A percentile compares a stretch with the other conserved stretches of the same genome.
Evolutionary conservation across 306 rosid species (phyloP).

Genomic region (Chamaecrista fasciculata): DNA sequence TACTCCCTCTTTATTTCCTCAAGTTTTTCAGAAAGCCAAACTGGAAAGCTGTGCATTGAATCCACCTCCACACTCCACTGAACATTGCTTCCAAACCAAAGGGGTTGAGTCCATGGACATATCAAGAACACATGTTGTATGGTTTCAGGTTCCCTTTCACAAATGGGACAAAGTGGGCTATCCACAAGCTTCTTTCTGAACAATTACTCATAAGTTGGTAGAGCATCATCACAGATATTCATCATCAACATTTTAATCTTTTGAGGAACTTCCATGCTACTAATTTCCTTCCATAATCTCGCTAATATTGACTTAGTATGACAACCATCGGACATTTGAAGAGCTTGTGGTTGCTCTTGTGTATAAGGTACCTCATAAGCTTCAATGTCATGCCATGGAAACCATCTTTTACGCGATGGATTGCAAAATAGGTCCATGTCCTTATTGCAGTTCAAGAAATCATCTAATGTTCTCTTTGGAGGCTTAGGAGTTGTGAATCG

Average conservation of each 20-base stretch:
- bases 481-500: constrained; percentile 8
- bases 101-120: constrained; percentile 24
- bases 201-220: too few species aligned
- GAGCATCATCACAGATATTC: too few species aligned
- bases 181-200: constrained; percentile 1
- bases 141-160: too few species aligned
- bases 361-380: not conserved
- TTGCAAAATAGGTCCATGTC: not conserved
- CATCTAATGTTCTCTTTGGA: not conserved
- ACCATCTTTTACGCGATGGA: not conserved
- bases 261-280: too few species aligned
- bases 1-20: constrained; percentile 15
- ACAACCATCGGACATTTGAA: not conserved
- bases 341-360: not conserved
- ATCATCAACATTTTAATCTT: too few species aligned
- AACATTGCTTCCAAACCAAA: constrained; percentile 30
- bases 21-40: constrained; percentile 22
- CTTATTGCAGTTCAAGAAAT: not conserved
- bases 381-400: constrained; percentile 2
- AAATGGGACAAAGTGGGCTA: too few species aligned
- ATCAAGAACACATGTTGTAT: too few species aligned
- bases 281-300: too few species aligned
- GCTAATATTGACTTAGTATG: too few species aligned
- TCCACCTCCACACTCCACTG: constrained; percentile 3
- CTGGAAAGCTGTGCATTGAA: constrained; percentile 9